Evolutionary conservation across 2,329 filamentous ascomycete species (phyloP), one percentile per base, ranked within the genome.

Genomic region (Ophiostoma novo-ulmi): DNA sequence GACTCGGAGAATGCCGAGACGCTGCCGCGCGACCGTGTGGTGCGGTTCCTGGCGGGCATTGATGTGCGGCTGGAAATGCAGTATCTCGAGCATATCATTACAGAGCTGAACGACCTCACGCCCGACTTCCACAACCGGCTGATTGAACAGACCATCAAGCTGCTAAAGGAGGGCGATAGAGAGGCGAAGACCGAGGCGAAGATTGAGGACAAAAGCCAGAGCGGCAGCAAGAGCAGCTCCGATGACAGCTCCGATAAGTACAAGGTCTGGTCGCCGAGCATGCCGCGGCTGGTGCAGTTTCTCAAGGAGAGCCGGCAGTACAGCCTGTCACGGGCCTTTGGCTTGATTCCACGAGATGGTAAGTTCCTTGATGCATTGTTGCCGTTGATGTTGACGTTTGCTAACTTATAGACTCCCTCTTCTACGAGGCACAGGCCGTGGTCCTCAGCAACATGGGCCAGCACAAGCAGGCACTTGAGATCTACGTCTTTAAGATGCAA

Each of bases 1-100:
- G 95, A 99, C 78, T 95, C 93, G 0, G 93, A 97, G 77, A 98
- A 98, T 76, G 94, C 95, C 0, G 95, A 98, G 81, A 93, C 89
- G 0, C 80, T 99, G 13, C 93, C 94, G 2, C 86, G 94, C 61
- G 86, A 91, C 39, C 86, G 82, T 69, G 91, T 99, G 0, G 83
- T 94, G 2, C 82, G 85, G 1, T 98, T 94, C 76, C 81, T 99
- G 4, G 85, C 88, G 61, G 80, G 82, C 0, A 88, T 97, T 44
- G 89, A 96, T 75, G 77, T 83, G 11, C 83, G 84, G 64, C 85
- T 98, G 13, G 93, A 95, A 73, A 86, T 92, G 36, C 85, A 83
- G 72, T 99, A 99, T 78, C 82, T 98, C 5, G 94, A 97, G 77
- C 94, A 99, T 80, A 87, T 98, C 70, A 92, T 98, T 75, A 85